Base-by-base conservation (phyloP, 2,329 filamentous ascomycete species). In the Rhinocladiella mackenziei region DNA sequence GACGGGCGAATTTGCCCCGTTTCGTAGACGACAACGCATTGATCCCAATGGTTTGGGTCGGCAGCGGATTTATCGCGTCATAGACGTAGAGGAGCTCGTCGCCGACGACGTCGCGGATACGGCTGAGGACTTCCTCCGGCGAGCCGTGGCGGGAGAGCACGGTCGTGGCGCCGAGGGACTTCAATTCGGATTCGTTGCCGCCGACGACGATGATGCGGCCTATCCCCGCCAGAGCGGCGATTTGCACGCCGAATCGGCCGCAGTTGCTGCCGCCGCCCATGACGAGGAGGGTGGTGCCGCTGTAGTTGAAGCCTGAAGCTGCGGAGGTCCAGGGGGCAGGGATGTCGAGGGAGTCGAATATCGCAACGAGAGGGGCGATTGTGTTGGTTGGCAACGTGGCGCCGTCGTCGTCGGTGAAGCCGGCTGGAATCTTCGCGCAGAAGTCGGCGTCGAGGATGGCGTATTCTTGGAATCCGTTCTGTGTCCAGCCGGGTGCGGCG, bases 21-120 rank as follows among this genome's bases (percentile, higher is more conserved):
- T 64, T 65, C 2, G 50, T 46, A 18, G 45, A 62, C 1, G 66
- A 69, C 4, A 71, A 56, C 1, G 62, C 56, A 25, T 61, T 61
- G 5, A 66, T 51, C 0, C 56, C 59, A 2, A 71, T 46, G 4
- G 45, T 40, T 25, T 63, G 61, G 5, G 51, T 58, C 1, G 17
- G 7, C 2, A 46, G 43, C 1, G 25, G 45, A 38, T 60, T 66
- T 29, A 66, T 45, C 0, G 62, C 57, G 43, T 71, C 66, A 41
- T 60, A 65, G 2, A 59, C 63, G 43, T 69, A 68, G 4, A 65
- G 9, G 3, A 70, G 51, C 4, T 68, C 65, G 45, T 69, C 67
- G 3, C 64, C 64, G 1, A 66, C 65, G 5, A 68, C 51, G 2
- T 48, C 57, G 1, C 60, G 59, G 40, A 70, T 62, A n/a, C 60